These are phyloP conservation scores for Russula virescens DNA, from an alignment of 768 basidiomycete genomes.

Conservation along the genomic window DNA sequence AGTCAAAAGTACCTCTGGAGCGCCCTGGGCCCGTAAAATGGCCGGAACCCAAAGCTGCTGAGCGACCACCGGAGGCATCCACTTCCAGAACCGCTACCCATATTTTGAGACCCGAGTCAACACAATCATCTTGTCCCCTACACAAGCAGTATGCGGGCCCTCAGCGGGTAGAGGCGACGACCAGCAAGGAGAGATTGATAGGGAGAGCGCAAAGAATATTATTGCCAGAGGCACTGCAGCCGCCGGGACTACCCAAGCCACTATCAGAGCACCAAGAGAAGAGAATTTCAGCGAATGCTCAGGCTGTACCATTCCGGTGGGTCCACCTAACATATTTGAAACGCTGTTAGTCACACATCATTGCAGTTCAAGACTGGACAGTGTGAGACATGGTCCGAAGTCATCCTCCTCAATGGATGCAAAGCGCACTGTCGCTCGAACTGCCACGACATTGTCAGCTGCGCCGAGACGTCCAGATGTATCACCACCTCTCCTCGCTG, in stretches of 20 bases:
- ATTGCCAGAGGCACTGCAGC: constrained; percentile 11
- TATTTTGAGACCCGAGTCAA: constrained; percentile 14
- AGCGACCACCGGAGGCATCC: not conserved
- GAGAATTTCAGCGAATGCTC: not conserved
- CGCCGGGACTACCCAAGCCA: not conserved
- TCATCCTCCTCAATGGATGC: constrained; percentile 8
- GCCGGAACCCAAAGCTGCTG: not conserved
- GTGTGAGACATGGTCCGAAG: constrained; percentile 17
- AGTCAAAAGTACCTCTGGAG: not conserved
- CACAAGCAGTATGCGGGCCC: constrained; percentile 3
- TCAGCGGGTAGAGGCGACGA: constrained; percentile 1
- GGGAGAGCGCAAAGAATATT: constrained; percentile 15
- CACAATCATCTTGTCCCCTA: not conserved
- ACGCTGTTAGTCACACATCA: not conserved
- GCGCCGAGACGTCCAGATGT: not conserved
- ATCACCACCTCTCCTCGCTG: not conserved
- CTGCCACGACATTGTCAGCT: not conserved
- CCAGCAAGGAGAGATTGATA: constrained; percentile 17
- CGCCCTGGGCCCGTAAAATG: not conserved
- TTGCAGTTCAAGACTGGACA: constrained; percentile 13
- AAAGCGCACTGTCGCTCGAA: constrained; percentile 9
- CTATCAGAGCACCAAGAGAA: not conserved
- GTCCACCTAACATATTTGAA: not conserved
- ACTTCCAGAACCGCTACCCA: constrained; percentile 10
- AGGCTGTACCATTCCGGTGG: not conserved